Base-by-base conservation (phyloP, 1,139 yeast genomes). In the Yamadazyma kanchanaburiensis region DNA sequence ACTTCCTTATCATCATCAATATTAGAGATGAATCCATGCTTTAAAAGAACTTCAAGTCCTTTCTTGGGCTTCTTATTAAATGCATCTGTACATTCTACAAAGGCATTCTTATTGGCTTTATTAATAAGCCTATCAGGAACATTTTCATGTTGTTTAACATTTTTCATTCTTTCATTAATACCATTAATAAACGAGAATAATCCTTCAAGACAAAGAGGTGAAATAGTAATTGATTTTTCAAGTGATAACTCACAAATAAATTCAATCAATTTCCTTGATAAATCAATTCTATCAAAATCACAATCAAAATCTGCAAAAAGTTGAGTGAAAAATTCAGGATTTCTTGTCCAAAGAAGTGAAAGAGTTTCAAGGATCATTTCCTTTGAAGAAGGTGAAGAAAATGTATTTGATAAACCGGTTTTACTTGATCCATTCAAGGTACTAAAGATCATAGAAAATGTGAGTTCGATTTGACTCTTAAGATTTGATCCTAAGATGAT, bases 131-230 rank as follows among this genome's bases (percentile, higher is more conserved):
- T 47, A 2, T 51, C 43, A 24, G 63, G 62, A 4, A 48, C 33
- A 6, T 50, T 45, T 4, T 46, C 41, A 2, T 49, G 48, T 2
- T 39, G 29, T 15, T 43, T 37, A 20, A 46, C 36, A 6, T 38
- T 33, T 42, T 69, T 74, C 14, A 77, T 61, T 39, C 87, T 65
- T 21, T 74, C 78, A 40, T 74, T 73, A 24, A 88, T 64, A n/a
- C 81, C 80, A 33, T 77, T 71, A 21, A 88, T 65, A 40, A 82
- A 78, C 2, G 85, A 71, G 20, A 91, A 64, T 3, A 91, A 56
- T 2, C 97, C 95, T 48, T 91, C 97, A 27, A 91, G 64, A 48
- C 97, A 91, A 8, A 89, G 72, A 1, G 97, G 96, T 0, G 98
- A 97, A 2, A 91, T 95, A 47, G 77, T 81, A 22, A 84, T 86